phyloP scores from a whole-genome alignment of 352 stramenopile species.

The Pythium brachiatum region DNA sequence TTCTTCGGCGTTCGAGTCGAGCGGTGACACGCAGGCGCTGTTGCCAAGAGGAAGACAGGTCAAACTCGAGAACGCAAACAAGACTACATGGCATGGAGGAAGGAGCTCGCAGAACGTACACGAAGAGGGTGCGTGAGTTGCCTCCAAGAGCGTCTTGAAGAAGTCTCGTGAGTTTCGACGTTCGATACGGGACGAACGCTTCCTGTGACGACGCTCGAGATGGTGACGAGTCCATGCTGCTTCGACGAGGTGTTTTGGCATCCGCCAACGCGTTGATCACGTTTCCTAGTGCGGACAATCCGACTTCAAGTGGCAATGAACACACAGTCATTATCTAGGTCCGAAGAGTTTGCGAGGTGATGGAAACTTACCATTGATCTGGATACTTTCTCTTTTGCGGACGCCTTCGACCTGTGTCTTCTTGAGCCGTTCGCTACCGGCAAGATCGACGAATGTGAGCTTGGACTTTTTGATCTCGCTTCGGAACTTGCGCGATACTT shows the following conservation, averaged over 20 bases:
- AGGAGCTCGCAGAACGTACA: slow-evolving; percentile 26
- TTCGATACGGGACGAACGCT: slow-evolving; percentile 39
- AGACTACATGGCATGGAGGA: not conserved
- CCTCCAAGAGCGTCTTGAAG: slow-evolving; percentile 52
- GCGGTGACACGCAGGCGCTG: slow-evolving; percentile 69
- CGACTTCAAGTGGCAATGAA: slow-evolving; percentile 25
- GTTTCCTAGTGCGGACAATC: slow-evolving; percentile 45
- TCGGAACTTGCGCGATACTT: slow-evolving; percentile 37
- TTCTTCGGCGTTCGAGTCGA: slow-evolving; percentile 46
- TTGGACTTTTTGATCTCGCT: slow-evolving; percentile 52
- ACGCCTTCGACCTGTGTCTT: slow-evolving; percentile 52
- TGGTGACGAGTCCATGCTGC: slow-evolving; percentile 12
- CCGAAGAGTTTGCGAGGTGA: too few species aligned
- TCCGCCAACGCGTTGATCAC: slow-evolving; percentile 58
- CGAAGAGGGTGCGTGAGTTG: slow-evolving; percentile 58
- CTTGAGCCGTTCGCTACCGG: slow-evolving; percentile 53
- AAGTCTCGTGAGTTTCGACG: slow-evolving; percentile 54
- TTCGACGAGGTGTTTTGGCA: slow-evolving; percentile 29
- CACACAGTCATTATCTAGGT: not conserved
- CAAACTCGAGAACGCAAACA: not conserved
- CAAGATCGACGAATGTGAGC: slow-evolving; percentile 62
- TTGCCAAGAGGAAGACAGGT: not conserved
- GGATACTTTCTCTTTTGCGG: slow-evolving; percentile 51
- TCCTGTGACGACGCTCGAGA: slow-evolving; percentile 22
- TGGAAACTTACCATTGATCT: slow-evolving; percentile 46